Conservation (phyloP, 345 rosid genomes). For the Alliaria petiolata region DNA sequence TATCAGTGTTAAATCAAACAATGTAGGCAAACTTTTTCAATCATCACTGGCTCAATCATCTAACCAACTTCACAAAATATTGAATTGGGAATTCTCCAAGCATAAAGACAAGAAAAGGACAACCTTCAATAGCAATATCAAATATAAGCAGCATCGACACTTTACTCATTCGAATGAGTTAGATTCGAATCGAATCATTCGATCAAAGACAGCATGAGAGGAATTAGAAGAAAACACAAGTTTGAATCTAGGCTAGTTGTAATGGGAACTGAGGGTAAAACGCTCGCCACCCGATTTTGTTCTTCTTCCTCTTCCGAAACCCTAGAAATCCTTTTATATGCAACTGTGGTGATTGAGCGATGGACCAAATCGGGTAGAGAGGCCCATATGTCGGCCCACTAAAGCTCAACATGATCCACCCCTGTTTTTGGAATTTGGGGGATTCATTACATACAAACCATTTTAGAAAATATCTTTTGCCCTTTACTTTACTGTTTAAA, state of each 20-base stretch:
- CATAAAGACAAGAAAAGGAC: not conserved
- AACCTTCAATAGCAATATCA: not conserved
- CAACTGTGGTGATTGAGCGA: not conserved
- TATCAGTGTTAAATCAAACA: conserved; percentile 26
- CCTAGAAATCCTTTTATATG: conserved; percentile 4
- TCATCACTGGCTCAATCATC: conserved; percentile 20
- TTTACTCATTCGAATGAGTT: not conserved
- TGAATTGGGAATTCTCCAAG: not conserved
- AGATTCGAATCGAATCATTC: no score
- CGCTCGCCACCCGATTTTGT: no score
- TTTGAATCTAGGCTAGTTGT: not conserved
- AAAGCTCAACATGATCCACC: no score
- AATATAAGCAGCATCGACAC: no score
- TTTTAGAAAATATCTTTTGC: no score
- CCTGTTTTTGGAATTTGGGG: no score
- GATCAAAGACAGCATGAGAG: not conserved
- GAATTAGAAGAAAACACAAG: not conserved
- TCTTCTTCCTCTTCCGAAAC: not conserved
- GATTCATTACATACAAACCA: no score
- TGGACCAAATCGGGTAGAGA: not conserved
- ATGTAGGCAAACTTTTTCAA: conserved; percentile 26
- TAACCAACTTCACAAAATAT: not conserved
- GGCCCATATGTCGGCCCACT: no score
- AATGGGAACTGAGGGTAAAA: not conserved
- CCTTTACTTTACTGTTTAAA: no score